Base-by-base conservation (phyloP, 73 alveolate species). In the Tetrahymena malaccensis region DNA sequence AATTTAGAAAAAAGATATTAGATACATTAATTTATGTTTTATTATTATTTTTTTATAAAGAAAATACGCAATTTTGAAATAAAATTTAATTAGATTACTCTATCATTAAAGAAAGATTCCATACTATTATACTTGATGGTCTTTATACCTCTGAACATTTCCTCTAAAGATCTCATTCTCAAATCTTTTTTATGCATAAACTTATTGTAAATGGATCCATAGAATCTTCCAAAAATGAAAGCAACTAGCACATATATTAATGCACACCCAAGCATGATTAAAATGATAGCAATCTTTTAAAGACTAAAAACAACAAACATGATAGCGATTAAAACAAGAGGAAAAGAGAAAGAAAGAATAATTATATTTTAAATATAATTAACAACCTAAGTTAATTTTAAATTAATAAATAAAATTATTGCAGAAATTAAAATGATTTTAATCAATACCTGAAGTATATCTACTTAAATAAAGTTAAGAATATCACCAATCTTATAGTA, bases 181-280 rank as follows among this genome's bases (percentile, higher is more conserved):
- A 70, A 89, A 94, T 94, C 96, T 35, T 94, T 94, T 35, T 83
- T 93, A 22, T 94, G 94, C 96, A 94, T 94, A 94, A 94, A 94
- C 35, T 70, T 94, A n/a, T 31, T 70, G 40, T 94, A 22, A 33
- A 94, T 34, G 13, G 34, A 43, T 1, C 96, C 96, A 94, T 56
- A 94, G 27, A 56, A 70, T 16, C 84, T 70, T 22, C 96, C 96
- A 94, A 94, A 94, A 35, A 44, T 34, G 7, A 94, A 38, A 31
- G 94, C 94, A 21, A 94, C n/a, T 11, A 35, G 3, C 6, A 93
- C 96, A 40, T 94, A 94, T 3, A 94, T 11, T 10, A 35, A 7
- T 22, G 93, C 85, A 35, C 96, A 58, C 35, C 35, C 25, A 22
- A 58, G 85, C 57, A 93, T 93, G 43, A 85, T 27, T 19, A 94